Evolutionary conservation across 106 monocot species (phyloP).

Genomic region (Dioscorea dumetorum): DNA sequence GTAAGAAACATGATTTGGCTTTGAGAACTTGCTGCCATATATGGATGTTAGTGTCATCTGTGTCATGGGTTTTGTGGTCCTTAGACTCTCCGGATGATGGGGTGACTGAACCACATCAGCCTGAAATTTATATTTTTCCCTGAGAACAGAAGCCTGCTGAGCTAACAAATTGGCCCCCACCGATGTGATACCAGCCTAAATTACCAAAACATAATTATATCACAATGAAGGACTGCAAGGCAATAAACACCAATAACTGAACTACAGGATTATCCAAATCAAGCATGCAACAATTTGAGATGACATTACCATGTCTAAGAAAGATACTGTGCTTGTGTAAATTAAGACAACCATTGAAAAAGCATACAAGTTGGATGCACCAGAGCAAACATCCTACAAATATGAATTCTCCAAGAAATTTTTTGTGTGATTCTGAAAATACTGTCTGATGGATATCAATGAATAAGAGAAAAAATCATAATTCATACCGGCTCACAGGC

Average conservation of each 20-base stretch:
- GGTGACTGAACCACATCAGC: slow-evolving; percentile 20
- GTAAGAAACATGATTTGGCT: slow-evolving; percentile 22
- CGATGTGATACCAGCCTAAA: slow-evolving; percentile 15
- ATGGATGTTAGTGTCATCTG: slow-evolving; percentile 69
- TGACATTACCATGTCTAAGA: no score
- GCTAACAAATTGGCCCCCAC: slow-evolving; percentile 7
- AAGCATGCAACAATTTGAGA: no score
- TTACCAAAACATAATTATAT: background rate
- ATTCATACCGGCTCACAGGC: background rate
- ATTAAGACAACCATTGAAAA: no score
- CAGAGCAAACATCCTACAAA: no score
- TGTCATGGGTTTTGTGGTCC: slow-evolving; percentile 38
- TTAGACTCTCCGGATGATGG: slow-evolving; percentile 38
- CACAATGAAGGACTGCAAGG: background rate
- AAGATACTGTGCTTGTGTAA: no score
- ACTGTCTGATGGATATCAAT: no score
- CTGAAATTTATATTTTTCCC: slow-evolving; percentile 11
- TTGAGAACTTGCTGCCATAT: slow-evolving; percentile 31
- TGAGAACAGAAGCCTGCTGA: slow-evolving; percentile 11
- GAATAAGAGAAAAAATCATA: no score
- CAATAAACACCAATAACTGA: background rate
- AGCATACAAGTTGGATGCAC: no score
- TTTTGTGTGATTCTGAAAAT: no score
- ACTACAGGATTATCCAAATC: no score
- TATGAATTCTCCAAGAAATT: no score